Evolutionary conservation across 805 yeast species (phyloP), one percentile per base, ranked within the genome.

Genomic region (Candida sakaeoensis): DNA sequence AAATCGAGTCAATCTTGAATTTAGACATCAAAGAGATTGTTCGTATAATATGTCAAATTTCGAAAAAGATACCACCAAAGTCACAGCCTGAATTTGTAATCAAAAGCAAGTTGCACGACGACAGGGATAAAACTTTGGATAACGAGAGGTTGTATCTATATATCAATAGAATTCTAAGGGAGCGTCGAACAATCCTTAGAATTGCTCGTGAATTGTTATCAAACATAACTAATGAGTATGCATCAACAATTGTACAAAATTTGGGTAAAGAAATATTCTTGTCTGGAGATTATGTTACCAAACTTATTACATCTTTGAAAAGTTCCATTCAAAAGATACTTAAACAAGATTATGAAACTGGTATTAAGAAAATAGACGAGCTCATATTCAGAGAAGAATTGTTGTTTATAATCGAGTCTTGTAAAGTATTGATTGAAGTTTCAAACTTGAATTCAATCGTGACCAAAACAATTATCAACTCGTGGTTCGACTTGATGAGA

Each of bases 401-500:
- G 2, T 56, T 59, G 34, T 62, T 57, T 36, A 57, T 60, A 7
- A 57, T 51, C 26, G 74, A 59, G 39, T 53, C 57, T 19, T 57
- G 60, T 46, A 73, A 60, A 47, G 66, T 61, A 8, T 54, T 67
- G 15, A 57, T 63, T 5, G 75, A 74, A 29, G 37, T 71, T 6
- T 46, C 74, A 9, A 49, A 70, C 13, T 61, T 71, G 31, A 69
- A 72, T 29, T 46, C 56, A 12, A 54, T 63, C 3, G 53, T 61
- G 5, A 49, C 60, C 3, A 55, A 60, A 2, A 36, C 50, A 1
- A 63, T 70, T 2, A 69, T 74, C 2, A 35, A 54, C 2, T 50
- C 60, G 8, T 85, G 93, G 93, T 81, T 82, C 49, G 49, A 60
- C 5, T 55, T 79, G 8, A 66, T 79, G 74, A 54, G 64, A 8